Evolutionary conservation across 192 early-diverging fungal species (phyloP).

Genomic region (Dispira simplex): DNA sequence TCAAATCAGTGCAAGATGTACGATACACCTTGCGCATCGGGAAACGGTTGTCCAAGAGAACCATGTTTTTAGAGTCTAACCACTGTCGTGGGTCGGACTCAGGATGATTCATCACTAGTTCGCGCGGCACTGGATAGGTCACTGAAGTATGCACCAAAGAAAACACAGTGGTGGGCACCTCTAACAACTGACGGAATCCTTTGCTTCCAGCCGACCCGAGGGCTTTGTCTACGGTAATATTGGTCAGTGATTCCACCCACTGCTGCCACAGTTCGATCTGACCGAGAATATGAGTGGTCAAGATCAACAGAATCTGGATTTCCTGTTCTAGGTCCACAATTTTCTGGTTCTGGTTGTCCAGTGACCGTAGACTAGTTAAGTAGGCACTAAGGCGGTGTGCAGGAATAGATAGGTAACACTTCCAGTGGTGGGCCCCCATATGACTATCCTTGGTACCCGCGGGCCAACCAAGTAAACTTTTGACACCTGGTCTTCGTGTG

Average conservation of each 20-base stretch:
- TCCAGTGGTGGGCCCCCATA: constrained; percentile 1
- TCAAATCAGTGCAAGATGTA: neutral
- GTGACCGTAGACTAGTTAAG: neutral
- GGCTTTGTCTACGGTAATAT: neutral
- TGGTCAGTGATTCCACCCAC: neutral
- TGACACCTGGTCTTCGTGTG: neutral
- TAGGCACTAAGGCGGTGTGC: constrained; percentile 4
- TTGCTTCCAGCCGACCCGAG: neutral
- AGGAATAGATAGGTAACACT: constrained; percentile 7
- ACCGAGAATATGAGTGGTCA: neutral
- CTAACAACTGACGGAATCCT: neutral
- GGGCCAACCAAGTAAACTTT: neutral
- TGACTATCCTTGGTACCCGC: too few relatives aligned
- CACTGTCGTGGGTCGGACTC: too few relatives aligned
- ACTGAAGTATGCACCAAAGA: neutral
- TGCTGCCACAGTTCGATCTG: neutral
- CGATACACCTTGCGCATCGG: constrained; percentile 1
- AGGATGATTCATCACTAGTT: too few relatives aligned
- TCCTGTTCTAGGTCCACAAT: neutral
- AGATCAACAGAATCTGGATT: neutral
- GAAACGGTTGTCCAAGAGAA: constrained; percentile 6
- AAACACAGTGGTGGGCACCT: neutral
- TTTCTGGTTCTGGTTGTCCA: neutral
- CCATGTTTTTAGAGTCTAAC: neutral
- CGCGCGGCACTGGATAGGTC: too few relatives aligned